phyloP scores from a whole-genome alignment of 208 protist genomes.

The Trypanosoma avium region DNA sequence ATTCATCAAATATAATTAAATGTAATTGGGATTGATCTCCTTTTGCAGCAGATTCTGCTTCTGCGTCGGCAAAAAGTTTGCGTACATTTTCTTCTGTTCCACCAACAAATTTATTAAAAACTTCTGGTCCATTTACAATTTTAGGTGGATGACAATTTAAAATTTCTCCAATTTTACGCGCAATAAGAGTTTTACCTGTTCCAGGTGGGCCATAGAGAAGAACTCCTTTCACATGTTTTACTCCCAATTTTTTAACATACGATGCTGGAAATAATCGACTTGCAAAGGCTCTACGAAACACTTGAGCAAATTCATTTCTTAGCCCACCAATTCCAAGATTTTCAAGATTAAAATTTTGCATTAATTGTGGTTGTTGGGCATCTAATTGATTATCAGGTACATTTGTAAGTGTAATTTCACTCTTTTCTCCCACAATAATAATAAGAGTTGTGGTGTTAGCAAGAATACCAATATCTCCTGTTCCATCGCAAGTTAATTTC shows the following conservation, averaged over 20 bases:
- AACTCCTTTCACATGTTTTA: slow-evolving; percentile 98
- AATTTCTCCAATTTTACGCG: slow-evolving; percentile 99
- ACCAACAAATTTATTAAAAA: slow-evolving; percentile 99
- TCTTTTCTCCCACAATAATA: slow-evolving; percentile 48
- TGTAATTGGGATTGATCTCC: slow-evolving; percentile 97
- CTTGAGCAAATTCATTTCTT: slow-evolving; percentile 94
- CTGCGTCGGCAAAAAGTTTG: slow-evolving; percentile 98
- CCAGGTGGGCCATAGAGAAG: slow-evolving; percentile 98
- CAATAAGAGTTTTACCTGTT: slow-evolving; percentile 99
- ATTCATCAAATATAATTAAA: slow-evolving; percentile 99
- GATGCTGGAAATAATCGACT: slow-evolving; percentile 96
- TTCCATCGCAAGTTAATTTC: slow-evolving; percentile 25
- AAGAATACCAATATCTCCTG: slow-evolving; percentile 44
- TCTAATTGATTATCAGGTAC: slow-evolving; percentile 79
- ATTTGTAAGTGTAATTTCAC: slow-evolving; percentile 73
- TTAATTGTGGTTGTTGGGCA: slow-evolving; percentile 73
- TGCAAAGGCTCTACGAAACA: slow-evolving; percentile 99
- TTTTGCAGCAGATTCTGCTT: slow-evolving; percentile 92
- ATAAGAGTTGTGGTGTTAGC: slow-evolving; percentile 40
- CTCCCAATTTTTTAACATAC: slow-evolving; percentile 95
- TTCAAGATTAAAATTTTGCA: slow-evolving; percentile 90
- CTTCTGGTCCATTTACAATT: slow-evolving; percentile 98
- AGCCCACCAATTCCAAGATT: slow-evolving; percentile 96
- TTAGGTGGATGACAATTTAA: slow-evolving; percentile 97
- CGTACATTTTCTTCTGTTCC: slow-evolving; percentile 99